Percentiles rank a stretch among this genome's conserved stretches.
These are phyloP conservation scores for Fusarium kyushuense DNA, from an alignment of 2,329 filamentous ascomycete genomes.

Conservation along the genomic window DNA sequence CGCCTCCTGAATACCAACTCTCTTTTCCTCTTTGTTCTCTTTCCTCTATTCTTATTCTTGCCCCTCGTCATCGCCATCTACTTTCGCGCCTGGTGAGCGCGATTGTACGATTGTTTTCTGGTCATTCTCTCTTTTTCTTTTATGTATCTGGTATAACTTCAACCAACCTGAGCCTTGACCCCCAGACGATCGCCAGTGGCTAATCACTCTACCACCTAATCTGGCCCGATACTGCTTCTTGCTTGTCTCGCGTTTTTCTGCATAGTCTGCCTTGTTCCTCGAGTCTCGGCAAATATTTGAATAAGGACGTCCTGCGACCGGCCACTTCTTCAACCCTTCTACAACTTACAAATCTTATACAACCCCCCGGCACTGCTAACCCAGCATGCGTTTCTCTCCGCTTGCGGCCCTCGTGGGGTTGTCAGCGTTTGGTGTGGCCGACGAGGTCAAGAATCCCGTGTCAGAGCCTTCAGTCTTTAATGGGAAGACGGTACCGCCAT, in stretches of 20 bases:
- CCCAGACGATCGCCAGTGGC: conserved; percentile 36
- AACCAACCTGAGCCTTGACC: conserved; percentile 9
- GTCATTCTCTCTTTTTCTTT: conserved; percentile 17
- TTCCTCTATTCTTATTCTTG: conserved; percentile 24
- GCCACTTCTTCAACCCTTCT: neutral
- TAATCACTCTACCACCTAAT: conserved; percentile 29
- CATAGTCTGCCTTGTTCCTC: neutral
- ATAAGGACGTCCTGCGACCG: conserved; percentile 3
- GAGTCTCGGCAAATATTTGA: neutral
- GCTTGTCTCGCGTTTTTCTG: conserved; percentile 1
- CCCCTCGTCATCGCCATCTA: conserved; percentile 29
- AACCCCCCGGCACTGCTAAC: conserved; percentile 24
- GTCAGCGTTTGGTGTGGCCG: conserved; percentile 51
- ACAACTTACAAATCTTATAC: conserved; percentile 7
- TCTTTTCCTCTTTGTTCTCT: conserved; percentile 21
- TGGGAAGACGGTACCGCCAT: conserved; percentile 72
- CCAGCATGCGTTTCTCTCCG: conserved; percentile 52
- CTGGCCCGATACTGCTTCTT: conserved; percentile 17
- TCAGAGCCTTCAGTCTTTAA: conserved; percentile 71
- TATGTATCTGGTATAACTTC: conserved; percentile 28
- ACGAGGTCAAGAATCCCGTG: conserved; percentile 52
- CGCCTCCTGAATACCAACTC: conserved; percentile 36
- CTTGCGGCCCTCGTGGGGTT: conserved; percentile 62
- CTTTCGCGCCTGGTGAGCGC: conserved; percentile 41
- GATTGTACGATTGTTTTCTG: conserved; percentile 32